phyloP scores from a whole-genome alignment of 441 rosid species.

The Euphorbia corollata region DNA sequence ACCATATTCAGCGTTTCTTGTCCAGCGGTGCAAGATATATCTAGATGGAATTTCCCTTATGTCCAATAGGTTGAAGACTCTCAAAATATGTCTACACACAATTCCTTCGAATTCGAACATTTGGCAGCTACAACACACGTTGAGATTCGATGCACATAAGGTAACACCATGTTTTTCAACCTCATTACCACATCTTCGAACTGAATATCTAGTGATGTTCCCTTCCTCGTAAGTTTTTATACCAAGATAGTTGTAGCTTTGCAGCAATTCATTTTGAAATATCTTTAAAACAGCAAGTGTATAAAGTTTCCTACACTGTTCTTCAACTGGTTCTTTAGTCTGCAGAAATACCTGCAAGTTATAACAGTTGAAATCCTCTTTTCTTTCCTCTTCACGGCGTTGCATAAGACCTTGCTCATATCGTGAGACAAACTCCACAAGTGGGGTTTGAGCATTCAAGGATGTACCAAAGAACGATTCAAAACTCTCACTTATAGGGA shows the following conservation, averaged over 20 bases:
- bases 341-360: conserved; percentile 57
- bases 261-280: conserved; percentile 67
- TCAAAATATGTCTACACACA: conserved; percentile 63
- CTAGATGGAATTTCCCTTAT: conserved; percentile 62
- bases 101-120: conserved; percentile 85
- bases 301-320: conserved; percentile 64
- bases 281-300: conserved; percentile 58
- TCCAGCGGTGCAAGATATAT: conserved; percentile 74
- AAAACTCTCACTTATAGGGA: conserved; percentile 43
- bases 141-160: conserved; percentile 47
- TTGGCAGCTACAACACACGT: conserved; percentile 68
- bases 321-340: conserved; percentile 72
- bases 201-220: conserved; percentile 51
- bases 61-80: conserved; percentile 58
- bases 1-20: conserved; percentile 61
- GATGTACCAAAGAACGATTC: conserved; percentile 54
- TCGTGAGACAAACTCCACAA: conserved; percentile 48
- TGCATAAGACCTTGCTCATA: conserved; percentile 63
- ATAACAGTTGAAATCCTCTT: conserved; percentile 65
- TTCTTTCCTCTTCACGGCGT: conserved; percentile 67
- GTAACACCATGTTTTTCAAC: conserved; percentile 60
- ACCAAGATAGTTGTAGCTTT: conserved; percentile 49
- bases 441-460: conserved; percentile 46
- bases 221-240: conserved; percentile 67
- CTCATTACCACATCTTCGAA: conserved; percentile 61